phyloP scores from a whole-genome alignment of 345 rosid species.

The Rhodamnia argentea region DNA sequence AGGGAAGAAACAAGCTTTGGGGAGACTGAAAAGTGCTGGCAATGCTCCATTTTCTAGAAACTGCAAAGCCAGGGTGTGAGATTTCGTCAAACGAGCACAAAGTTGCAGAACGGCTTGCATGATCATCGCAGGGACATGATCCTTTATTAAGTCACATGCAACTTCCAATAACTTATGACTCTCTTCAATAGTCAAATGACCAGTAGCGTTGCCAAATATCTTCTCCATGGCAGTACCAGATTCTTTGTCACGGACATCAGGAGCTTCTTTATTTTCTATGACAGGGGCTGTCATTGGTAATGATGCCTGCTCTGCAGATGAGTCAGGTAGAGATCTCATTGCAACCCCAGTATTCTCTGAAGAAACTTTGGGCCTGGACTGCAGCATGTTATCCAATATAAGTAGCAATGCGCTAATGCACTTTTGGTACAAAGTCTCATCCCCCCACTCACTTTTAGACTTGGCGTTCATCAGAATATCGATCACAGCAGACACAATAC shows the following conservation, averaged over 20 bases:
- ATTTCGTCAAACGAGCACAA: slow-evolving; percentile 89
- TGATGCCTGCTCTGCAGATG: slow-evolving; percentile 28
- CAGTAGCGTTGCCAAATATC: slow-evolving; percentile 73
- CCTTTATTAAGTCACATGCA: slow-evolving; percentile 67
- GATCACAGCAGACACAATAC: slow-evolving; percentile 49
- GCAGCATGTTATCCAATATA: slow-evolving; percentile 77
- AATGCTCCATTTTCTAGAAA: slow-evolving; percentile 87
- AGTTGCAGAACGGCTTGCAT: slow-evolving; percentile 97
- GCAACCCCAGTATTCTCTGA: slow-evolving; percentile 41
- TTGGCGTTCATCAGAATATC: slow-evolving; percentile 60
- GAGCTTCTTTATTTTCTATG: slow-evolving; percentile 23
- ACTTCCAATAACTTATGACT: slow-evolving; percentile 54
- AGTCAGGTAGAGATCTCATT: slow-evolving; percentile 35
- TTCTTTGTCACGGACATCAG: slow-evolving; percentile 44
- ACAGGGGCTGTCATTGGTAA: slow-evolving; percentile 17
- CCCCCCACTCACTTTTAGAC: slow-evolving; percentile 35
- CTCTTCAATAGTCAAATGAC: slow-evolving; percentile 69
- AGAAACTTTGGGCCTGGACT: slow-evolving; percentile 44
- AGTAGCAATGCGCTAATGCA: slow-evolving; percentile 80
- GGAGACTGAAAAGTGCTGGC: slow-evolving; percentile 70
- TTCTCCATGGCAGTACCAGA: slow-evolving; percentile 34
- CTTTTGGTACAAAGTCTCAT: slow-evolving; percentile 58
- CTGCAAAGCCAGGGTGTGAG: slow-evolving; percentile 61
- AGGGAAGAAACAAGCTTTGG: slow-evolving; percentile 75
- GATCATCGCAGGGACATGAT: slow-evolving; percentile 72